Evolutionary conservation across 345 rosid genomes (phyloP), one percentile per base, ranked within the genome.

Genomic region (Pistacia atlantica): DNA sequence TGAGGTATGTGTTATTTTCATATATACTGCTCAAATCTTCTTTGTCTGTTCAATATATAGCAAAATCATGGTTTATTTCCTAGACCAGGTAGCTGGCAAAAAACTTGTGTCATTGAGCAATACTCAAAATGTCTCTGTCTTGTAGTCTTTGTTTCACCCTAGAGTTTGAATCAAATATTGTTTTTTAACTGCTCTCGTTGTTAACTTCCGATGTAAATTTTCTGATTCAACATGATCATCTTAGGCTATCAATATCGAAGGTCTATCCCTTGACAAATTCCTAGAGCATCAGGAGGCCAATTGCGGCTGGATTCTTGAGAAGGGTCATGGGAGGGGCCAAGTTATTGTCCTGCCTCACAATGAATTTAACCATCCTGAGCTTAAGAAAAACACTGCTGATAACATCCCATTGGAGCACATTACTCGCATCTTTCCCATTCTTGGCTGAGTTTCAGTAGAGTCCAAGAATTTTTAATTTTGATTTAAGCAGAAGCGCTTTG

Each of bases 401-500:
- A 85, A 76, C 61, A 84, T 95, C 57, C 95, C 98, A 0, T 86
- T 92, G 68, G 98, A 93, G 77, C 97, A 91, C 80, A 83, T 96
- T 10, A 87, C 97, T 58, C 93, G 98, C 51, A 92, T 96, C 83
- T 90, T 91, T 82, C 98, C 97, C 64, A 92, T 96, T 79, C 95
- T 96, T n/a, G 89, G 95, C 69, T 93, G 84, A 95, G 57, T 66
- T 65, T 51, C 31, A 0, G 20, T 20, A 2, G 35, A 13, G 17
- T 51, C 51, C 46, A 56, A 22, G 49, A 38, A 28, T 46, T 71
- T 59, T 63, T 69, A 6, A 13, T 9, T 11, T 20, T 13, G 64
- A 45, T 49, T 63, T 59, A 11, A 59, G 17, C 61, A 49, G 20
- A 33, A 49, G 51, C 8, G 1, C 35, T 17, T 4, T 51, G 60